Evolutionary conservation across 352 stramenopile genomes (phyloP), one percentile per base, ranked within the genome.

Genomic region (Globisporangium megalacanthum): DNA sequence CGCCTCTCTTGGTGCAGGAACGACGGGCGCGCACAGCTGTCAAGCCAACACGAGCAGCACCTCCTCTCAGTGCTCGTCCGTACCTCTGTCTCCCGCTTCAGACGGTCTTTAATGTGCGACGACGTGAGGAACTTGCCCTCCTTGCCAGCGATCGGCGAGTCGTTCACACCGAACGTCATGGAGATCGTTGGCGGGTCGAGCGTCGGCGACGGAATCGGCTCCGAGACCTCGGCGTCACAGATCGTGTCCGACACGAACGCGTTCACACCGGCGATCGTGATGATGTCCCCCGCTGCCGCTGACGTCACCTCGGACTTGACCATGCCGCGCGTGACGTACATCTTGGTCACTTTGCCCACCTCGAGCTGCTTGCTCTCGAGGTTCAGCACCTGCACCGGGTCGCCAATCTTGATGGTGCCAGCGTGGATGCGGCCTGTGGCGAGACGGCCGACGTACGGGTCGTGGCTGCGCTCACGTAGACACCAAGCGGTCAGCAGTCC

Each of bases 121-220:
- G 91, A 98, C 19, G 97, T 99, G 39, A 99, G 79, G 61, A 98
- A 98, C 60, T 98, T 98, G 55, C 96, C 97, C 60, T 99, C 96
- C 70, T 92, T 95, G 64, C 97, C 92, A 47, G 88, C 86, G 25
- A 99, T 91, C 15, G 97, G 97, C 25, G 91, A 96, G 69, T 98
- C 95, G 72, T 99, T 99, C 10, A 98, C 94, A 47, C 94, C 86
- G 76, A 99, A 99, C 49, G 97, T 97, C 92, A 99, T 99, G 22
- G 86, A 96, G 54, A 99, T 91, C n/a, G 96, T 99, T 7, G 97
- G 96, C 49, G 97, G 97, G 53, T 97, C 90, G 31, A 99, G 75
- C 49, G 96, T 89, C 48, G 94, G 94, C 45, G 96, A 98, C 37
- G 87, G 73, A 58, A 99, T 92, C n/a, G 95, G 85, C 48, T 88